Conservation (phyloP, 2,329 filamentous ascomycete genomes). For the Amylocarpus encephaloides region DNA sequence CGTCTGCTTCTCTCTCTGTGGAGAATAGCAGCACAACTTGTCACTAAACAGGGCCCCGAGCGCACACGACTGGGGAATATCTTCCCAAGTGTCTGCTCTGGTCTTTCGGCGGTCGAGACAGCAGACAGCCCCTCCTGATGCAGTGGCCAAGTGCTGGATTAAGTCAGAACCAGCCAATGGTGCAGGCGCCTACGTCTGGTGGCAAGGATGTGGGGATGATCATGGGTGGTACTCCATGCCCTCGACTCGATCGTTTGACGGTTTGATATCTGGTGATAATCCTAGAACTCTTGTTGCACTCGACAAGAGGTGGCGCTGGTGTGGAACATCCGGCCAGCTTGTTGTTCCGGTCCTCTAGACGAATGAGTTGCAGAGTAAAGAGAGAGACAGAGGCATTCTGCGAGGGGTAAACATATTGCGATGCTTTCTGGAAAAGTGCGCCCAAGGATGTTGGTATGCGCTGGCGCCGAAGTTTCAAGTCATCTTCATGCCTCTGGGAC, state of each 20-base stretch:
- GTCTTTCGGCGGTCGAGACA: slow-evolving; percentile 19
- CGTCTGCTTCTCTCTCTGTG: neutral
- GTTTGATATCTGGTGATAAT: slow-evolving; percentile 9
- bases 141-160: slow-evolving; percentile 29
- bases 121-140: slow-evolving; percentile 23
- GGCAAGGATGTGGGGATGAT: slow-evolving; percentile 19
- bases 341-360: neutral
- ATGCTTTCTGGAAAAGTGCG: slow-evolving; percentile 11
- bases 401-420: neutral
- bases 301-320: slow-evolving; percentile 1
- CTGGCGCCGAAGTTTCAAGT: slow-evolving; percentile 30
- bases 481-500: slow-evolving; percentile 19
- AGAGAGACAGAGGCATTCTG: neutral
- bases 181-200: slow-evolving; percentile 25
- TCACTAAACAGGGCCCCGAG: slow-evolving; percentile 7
- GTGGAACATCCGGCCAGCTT: neutral
- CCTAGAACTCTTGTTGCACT: slow-evolving; percentile 11
- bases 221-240: slow-evolving; percentile 21
- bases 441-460: slow-evolving; percentile 28
- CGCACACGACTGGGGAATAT: slow-evolving; percentile 18
- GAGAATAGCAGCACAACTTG: slow-evolving; percentile 4
- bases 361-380: neutral
- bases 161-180: slow-evolving; percentile 26
- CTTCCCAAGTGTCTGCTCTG: slow-evolving; percentile 10
- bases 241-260: slow-evolving; percentile 19